Evolutionary conservation across 2,329 filamentous ascomycete genomes (phyloP).

Genomic region (Cordyceps pruinosa): DNA sequence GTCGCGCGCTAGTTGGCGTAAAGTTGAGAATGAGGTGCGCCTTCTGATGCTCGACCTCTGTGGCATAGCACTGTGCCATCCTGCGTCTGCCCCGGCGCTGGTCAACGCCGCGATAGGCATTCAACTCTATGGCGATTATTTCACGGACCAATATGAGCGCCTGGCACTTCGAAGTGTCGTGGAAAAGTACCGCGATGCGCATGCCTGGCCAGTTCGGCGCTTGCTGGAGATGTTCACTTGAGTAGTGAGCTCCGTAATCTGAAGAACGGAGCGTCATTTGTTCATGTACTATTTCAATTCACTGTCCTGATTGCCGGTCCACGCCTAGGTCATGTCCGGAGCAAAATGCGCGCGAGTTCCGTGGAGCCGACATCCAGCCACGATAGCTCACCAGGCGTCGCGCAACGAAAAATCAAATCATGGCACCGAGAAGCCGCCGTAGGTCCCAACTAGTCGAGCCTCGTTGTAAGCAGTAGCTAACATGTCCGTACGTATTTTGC

Average conservation of each 20-base stretch:
- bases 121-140: conserved; percentile 36
- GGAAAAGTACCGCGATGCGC: conserved; percentile 38
- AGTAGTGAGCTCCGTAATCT: background rate
- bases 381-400: background rate
- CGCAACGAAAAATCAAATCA: background rate
- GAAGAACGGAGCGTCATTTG: too few species aligned
- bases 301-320: too few species aligned
- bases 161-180: conserved; percentile 31
- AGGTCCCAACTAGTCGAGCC: too few species aligned
- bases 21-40: conserved; percentile 32
- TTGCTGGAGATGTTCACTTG: conserved; percentile 29
- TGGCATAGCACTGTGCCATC: conserved; percentile 34
- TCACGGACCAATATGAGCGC: conserved; percentile 33
- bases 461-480: conserved; percentile 4
- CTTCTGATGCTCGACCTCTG: conserved; percentile 32
- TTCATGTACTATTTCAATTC: too few species aligned
- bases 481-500: too few species aligned
- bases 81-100: conserved; percentile 30
- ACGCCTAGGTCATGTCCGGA: too few species aligned
- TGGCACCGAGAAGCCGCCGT: background rate
- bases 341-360: background rate
- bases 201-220: conserved; percentile 33
- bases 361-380: background rate
- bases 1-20: conserved; percentile 26
- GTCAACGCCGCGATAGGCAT: conserved; percentile 34